These are phyloP conservation scores for Xylaria longipes DNA, from an alignment of 495 filamentous ascomycete genomes.

Conservation along the genomic window DNA sequence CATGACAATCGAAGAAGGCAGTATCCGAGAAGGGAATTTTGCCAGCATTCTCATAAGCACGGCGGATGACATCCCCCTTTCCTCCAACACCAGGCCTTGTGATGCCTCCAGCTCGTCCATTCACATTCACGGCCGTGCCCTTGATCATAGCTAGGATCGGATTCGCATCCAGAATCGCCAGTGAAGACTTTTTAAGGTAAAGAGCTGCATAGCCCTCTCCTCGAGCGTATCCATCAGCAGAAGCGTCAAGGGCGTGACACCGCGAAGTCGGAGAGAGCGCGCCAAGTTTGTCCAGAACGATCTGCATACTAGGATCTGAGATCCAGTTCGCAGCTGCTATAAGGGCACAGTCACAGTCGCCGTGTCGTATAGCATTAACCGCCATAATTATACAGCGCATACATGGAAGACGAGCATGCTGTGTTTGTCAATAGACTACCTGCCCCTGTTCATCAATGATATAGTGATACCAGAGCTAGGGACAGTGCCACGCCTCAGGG, in stretches of 20 bases:
- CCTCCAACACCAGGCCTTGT: background rate
- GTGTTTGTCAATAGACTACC: slow-evolving; percentile 62
- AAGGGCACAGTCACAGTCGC: slow-evolving; percentile 55
- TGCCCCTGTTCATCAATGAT: slow-evolving; percentile 45
- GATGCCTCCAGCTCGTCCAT: slow-evolving; percentile 3
- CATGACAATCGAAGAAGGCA: slow-evolving; percentile 58
- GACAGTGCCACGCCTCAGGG: slow-evolving; percentile 10
- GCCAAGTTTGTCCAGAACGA: slow-evolving; percentile 33
- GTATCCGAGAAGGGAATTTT: slow-evolving; percentile 46
- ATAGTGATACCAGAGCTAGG: slow-evolving; percentile 37
- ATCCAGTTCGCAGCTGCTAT: slow-evolving; percentile 54
- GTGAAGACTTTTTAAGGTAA: slow-evolving; percentile 60
- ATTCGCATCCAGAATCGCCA: slow-evolving; percentile 60
- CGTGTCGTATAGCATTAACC: slow-evolving; percentile 53
- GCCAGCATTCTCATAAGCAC: slow-evolving; percentile 2
- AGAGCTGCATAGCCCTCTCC: slow-evolving; percentile 62
- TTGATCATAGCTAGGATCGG: slow-evolving; percentile 48
- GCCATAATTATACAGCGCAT: slow-evolving; percentile 60
- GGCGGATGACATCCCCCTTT: background rate
- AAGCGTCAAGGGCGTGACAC: slow-evolving; percentile 52
- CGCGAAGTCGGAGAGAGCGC: slow-evolving; percentile 36
- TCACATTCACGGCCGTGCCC: background rate
- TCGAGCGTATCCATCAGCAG: slow-evolving; percentile 69
- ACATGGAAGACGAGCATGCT: slow-evolving; percentile 63
- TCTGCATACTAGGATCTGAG: slow-evolving; percentile 43